These are phyloP conservation scores for Erysimum cheiri DNA, from an alignment of 441 rosid species.

Conservation along the genomic window DNA sequence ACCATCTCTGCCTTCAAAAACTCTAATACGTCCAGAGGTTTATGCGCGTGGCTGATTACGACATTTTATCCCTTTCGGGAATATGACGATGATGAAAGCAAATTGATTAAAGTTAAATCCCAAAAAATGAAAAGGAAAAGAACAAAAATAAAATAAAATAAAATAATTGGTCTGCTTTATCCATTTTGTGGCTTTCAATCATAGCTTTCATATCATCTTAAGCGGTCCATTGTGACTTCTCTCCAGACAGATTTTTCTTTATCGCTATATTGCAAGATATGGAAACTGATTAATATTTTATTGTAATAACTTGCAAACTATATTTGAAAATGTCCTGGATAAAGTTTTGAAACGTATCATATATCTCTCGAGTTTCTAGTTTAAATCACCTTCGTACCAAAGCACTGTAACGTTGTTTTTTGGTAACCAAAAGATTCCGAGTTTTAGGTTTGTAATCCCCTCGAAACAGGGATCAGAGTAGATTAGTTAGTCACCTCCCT, in stretches of 20 bases:
- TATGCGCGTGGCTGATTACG: conserved; percentile 42
- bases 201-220: conserved; percentile 38
- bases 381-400: background rate
- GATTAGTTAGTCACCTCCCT: background rate
- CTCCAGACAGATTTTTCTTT: conserved; percentile 15
- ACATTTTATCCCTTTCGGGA: conserved; percentile 33
- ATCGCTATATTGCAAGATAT: conserved; percentile 18
- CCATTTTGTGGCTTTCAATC: conserved; percentile 40
- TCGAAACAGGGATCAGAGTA: background rate
- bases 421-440: background rate
- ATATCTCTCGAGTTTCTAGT: background rate
- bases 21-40: conserved; percentile 39
- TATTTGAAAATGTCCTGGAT: background rate
- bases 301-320: conserved; percentile 7
- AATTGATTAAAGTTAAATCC: conserved; percentile 1
- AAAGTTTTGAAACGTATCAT: conserved; percentile 2
- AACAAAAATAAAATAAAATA: background rate
- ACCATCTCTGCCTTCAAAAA: conserved; percentile 34
- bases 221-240: conserved; percentile 35
- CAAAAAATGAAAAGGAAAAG: background rate
- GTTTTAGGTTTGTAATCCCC: background rate
- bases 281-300: conserved; percentile 15
- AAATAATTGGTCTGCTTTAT: conserved; percentile 35
- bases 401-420: background rate
- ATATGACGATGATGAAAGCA: conserved; percentile 38